Evolutionary conservation across 371 early-diverging fungal genomes (phyloP), one percentile per base, ranked within the genome.

Genomic region (Thermomucor indicae-seudaticae): DNA sequence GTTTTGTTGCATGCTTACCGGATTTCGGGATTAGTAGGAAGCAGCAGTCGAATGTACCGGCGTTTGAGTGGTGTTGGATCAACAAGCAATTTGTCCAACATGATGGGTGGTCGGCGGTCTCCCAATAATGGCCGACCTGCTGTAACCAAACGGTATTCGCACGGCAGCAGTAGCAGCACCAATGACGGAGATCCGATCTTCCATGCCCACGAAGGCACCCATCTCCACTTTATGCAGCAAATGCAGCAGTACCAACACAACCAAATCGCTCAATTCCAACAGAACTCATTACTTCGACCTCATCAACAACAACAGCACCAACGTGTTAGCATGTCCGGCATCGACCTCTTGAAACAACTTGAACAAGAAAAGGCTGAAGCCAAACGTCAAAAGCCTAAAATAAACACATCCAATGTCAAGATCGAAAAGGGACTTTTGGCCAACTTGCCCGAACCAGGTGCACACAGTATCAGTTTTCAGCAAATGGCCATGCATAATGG

Each of bases 391-490:
- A 71, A 66, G 19, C 62, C 71, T 4, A 67, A 66, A 23, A 17
- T 66, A 4, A 59, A 69, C 35, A 49, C 67, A 32, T 65, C 67
- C 20, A 55, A 73, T 32, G 67, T 64, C 6, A 70, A 65, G 29
- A 70, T 75, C 28, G 69, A 75, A 55, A 54, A 54, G 31, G 75
- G 75, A 6, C 47, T 75, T 8, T 47, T 75, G 22, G 67, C 67
- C 37, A 62, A 58, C 40, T 32, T 75, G 31, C 75, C 75, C 25
- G 67, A 71, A 41, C 63, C 72, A 1, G 75, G 75, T 2, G 55
- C 72, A 12, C 70, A 69, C 27, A 75, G 59, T 30, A 61, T 69
- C 20, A 71, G 64, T 37, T 75, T 75, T 40, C 76, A 75, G 28
- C 67, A 66, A 32, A 49, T 70, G 28, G 57, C 57, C 11, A 54